phyloP scores from a whole-genome alignment of 768 basidiomycete species.

The Suillus decipiens region DNA sequence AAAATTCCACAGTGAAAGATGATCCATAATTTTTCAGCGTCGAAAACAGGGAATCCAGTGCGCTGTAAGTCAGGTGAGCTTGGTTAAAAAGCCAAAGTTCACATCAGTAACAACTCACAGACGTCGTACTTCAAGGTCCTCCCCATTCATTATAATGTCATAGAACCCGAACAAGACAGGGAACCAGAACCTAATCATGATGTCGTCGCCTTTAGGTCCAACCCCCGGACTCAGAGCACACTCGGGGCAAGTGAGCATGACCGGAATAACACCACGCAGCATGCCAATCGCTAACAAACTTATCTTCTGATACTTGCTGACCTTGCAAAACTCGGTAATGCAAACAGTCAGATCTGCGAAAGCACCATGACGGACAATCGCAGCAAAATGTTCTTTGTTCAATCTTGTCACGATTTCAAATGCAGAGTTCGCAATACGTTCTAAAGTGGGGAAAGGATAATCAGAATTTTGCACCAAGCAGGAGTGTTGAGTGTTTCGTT shows the following conservation, averaged over 20 bases:
- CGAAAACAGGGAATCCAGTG: slow-evolving; percentile 93
- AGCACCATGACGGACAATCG: slow-evolving; percentile 91
- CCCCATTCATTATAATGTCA: slow-evolving; percentile 99
- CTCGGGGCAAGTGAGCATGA: slow-evolving; percentile 86
- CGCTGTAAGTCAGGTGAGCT: slow-evolving; percentile 49
- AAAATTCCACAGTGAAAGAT: slow-evolving; percentile 87
- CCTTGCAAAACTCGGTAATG: slow-evolving; percentile 99
- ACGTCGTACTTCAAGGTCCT: slow-evolving; percentile 95
- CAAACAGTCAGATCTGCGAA: slow-evolving; percentile 97
- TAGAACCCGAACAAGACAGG: slow-evolving; percentile 97
- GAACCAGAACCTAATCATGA: slow-evolving; percentile 97
- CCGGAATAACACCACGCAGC: slow-evolving; percentile 89
- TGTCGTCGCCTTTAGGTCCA: slow-evolving; percentile 62
- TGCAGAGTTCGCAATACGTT: slow-evolving; percentile 88
- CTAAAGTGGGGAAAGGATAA: slow-evolving; percentile 38
- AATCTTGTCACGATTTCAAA: slow-evolving; percentile 94
- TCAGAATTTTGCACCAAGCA: background rate
- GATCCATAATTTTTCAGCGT: slow-evolving; percentile 90
- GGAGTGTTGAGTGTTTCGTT: slow-evolving; percentile 9
- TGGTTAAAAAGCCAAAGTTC: slow-evolving; percentile 1
- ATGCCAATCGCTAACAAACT: slow-evolving; percentile 94
- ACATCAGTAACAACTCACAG: slow-evolving; percentile 59
- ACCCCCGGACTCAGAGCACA: slow-evolving; percentile 42
- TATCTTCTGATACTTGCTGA: slow-evolving; percentile 99
- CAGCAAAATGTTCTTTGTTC: slow-evolving; percentile 86